Percentiles rank a stretch among this genome's conserved stretches.
Conservation (phyloP, 2,329 filamentous ascomycete genomes). For the Phyllosticta citrichinensis region DNA sequence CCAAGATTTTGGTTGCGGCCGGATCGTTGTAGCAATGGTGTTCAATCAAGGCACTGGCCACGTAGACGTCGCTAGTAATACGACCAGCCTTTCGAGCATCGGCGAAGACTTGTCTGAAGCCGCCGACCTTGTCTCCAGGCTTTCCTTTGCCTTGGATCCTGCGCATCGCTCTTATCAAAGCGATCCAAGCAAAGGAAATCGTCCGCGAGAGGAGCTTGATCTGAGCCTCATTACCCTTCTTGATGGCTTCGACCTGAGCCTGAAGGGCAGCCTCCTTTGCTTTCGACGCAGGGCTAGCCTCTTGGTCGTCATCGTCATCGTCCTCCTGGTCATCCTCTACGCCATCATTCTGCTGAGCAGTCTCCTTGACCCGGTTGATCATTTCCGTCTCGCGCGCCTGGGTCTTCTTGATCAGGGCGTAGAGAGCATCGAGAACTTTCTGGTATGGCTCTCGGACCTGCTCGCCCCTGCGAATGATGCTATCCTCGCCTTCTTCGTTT, state of each 20-base stretch:
- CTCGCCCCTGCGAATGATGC: slow-evolving; percentile 52
- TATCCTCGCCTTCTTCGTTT: slow-evolving; percentile 65
- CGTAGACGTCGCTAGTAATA: slow-evolving; percentile 88
- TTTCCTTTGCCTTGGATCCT: slow-evolving; percentile 77
- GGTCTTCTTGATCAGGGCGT: slow-evolving; percentile 66
- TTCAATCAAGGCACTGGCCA: slow-evolving; percentile 85
- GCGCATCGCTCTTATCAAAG: slow-evolving; percentile 85
- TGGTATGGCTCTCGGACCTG: slow-evolving; percentile 78
- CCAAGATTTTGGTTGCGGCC: slow-evolving; percentile 89
- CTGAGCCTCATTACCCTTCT: slow-evolving; percentile 61
- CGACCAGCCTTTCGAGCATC: slow-evolving; percentile 81
- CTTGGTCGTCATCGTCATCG: slow-evolving; percentile 46
- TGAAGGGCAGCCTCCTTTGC: slow-evolving; percentile 44
- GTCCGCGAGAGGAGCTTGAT: slow-evolving; percentile 69
- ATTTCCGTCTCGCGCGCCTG: slow-evolving; percentile 56
- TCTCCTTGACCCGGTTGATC: slow-evolving; percentile 45
- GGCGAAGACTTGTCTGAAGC: slow-evolving; percentile 78
- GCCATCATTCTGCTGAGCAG: slow-evolving; percentile 35
- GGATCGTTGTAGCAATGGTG: slow-evolving; percentile 93
- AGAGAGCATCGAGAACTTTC: slow-evolving; percentile 74
- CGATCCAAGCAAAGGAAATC: slow-evolving; percentile 91
- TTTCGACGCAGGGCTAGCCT: slow-evolving; percentile 30
- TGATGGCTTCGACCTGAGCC: slow-evolving; percentile 46
- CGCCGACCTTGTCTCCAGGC: slow-evolving; percentile 49
- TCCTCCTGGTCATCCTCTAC: slow-evolving; percentile 30